Evolutionary conservation across 495 filamentous ascomycete genomes (phyloP).

Genomic region (Aspergillus coremiiformis): DNA sequence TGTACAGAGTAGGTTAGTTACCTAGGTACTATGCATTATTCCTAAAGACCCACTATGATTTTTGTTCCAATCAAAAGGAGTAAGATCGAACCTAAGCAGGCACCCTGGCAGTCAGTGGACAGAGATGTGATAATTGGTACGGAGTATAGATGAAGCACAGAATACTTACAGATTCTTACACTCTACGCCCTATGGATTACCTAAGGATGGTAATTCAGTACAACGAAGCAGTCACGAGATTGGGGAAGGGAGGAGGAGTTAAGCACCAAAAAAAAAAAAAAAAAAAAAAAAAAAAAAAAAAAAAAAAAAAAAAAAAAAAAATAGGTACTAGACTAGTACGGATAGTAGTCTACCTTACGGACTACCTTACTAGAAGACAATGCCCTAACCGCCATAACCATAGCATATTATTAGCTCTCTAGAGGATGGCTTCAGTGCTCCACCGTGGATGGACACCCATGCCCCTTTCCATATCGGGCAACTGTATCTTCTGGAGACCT

Average conservation of each 20-base stretch:
- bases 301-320: not conserved
- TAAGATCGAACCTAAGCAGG: not conserved
- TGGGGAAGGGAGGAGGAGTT: not conserved
- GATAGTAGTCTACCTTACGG: too few relatives aligned
- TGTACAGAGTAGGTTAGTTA: not conserved
- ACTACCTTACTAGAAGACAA: too few relatives aligned
- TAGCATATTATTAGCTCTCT: conserved; percentile 8
- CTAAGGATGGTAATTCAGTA: not conserved
- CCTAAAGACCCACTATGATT: not conserved
- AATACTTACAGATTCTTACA: not conserved
- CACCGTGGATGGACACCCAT: conserved; percentile 4
- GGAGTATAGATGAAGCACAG: not conserved
- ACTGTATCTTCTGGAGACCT: conserved; percentile 4
- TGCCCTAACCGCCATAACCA: conserved; percentile 1
- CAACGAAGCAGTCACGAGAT: not conserved
- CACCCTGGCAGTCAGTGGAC: not conserved
- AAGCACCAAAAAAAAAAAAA: not conserved
- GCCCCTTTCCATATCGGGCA: conserved; percentile 7
- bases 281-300: not conserved
- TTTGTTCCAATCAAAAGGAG: not conserved
- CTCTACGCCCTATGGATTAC: not conserved
- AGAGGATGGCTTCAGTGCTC: not conserved
- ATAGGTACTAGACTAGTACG: not conserved
- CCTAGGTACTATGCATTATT: not conserved
- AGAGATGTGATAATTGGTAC: not conserved